These are phyloP conservation scores for Chlorociboria aeruginascens DNA, from an alignment of 495 filamentous ascomycete species.

Conservation along the genomic window DNA sequence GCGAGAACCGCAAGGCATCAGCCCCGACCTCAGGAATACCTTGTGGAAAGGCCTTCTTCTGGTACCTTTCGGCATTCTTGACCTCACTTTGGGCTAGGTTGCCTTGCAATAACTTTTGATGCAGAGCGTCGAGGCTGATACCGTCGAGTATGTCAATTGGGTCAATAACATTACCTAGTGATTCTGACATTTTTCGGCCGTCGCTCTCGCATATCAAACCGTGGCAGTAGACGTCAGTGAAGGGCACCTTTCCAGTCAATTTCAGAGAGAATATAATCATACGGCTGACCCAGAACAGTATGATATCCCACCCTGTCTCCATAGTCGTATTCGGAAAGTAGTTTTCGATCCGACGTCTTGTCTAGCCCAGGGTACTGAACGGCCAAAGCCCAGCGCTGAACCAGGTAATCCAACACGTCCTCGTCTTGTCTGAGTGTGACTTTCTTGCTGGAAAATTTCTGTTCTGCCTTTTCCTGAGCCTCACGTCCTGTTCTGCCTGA, in stretches of 20 bases:
- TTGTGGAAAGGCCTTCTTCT: conserved; percentile 67
- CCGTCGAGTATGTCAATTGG: conserved; percentile 70
- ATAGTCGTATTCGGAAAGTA: conserved; percentile 64
- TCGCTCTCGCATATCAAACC: conserved; percentile 64
- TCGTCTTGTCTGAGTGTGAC: conserved; percentile 54
- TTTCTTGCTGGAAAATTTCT: conserved; percentile 56
- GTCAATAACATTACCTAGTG: conserved; percentile 72
- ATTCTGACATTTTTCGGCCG: conserved; percentile 78
- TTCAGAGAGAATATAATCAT: conserved; percentile 78
- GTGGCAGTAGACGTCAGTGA: conserved; percentile 72
- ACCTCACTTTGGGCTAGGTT: conserved; percentile 69
- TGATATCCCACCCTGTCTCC: conserved; percentile 79
- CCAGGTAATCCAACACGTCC: conserved; percentile 76
- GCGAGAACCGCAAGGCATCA: conserved; percentile 73
- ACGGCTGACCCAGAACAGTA: conserved; percentile 75
- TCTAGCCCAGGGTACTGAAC: conserved; percentile 65
- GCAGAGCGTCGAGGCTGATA: conserved; percentile 53
- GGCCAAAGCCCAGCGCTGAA: conserved; percentile 76
- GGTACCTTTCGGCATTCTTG: conserved; percentile 59
- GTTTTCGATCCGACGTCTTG: conserved; percentile 49
- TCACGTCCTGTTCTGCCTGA: conserved; percentile 54
- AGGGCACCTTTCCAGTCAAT: conserved; percentile 64
- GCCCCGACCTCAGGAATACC: conserved; percentile 83
- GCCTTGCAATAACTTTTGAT: conserved; percentile 55
- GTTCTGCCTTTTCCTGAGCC: conserved; percentile 48